These are phyloP conservation scores for Lagenaria siceraria DNA, from an alignment of 306 rosid species.

Conservation along the genomic window DNA sequence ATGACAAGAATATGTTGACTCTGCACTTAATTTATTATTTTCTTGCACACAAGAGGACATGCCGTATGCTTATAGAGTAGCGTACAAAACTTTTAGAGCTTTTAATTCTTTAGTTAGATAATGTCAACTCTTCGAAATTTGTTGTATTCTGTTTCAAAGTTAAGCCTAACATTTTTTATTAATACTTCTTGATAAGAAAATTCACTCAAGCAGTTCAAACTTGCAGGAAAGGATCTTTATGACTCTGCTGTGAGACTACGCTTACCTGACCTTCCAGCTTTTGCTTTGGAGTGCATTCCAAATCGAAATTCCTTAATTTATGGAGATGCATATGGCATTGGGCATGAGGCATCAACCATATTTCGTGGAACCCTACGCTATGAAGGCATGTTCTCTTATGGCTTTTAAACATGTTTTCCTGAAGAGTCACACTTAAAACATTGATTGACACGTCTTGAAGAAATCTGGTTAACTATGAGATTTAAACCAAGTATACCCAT, in stretches of 20 bases:
- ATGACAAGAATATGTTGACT: background rate
- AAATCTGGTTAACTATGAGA: background rate
- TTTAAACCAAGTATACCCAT: background rate
- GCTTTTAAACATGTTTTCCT: slow-evolving; percentile 2
- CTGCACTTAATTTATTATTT: slow-evolving; percentile 1
- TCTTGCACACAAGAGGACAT: background rate
- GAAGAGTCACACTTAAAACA: background rate
- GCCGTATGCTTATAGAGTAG: background rate
- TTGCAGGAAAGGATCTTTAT: slow-evolving; percentile 59
- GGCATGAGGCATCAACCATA: slow-evolving; percentile 66
- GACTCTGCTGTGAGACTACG: slow-evolving; percentile 66
- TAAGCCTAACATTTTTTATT: background rate
- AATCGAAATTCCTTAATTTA: slow-evolving; percentile 74
- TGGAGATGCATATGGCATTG: slow-evolving; percentile 72
- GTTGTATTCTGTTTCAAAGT: background rate
- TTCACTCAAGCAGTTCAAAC: slow-evolving; percentile 1
- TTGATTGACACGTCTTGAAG: background rate
- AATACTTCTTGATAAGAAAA: background rate
- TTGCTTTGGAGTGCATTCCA: slow-evolving; percentile 83
- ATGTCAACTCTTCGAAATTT: background rate
- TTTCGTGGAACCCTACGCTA: slow-evolving; percentile 96
- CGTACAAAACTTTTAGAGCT: slow-evolving; percentile 28
- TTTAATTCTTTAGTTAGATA: background rate
- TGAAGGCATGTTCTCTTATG: slow-evolving; percentile 50
- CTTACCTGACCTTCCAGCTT: slow-evolving; percentile 77